Evolutionary conservation across 208 protist genomes (phyloP).

Genomic region (Tetramitus jugosus): DNA sequence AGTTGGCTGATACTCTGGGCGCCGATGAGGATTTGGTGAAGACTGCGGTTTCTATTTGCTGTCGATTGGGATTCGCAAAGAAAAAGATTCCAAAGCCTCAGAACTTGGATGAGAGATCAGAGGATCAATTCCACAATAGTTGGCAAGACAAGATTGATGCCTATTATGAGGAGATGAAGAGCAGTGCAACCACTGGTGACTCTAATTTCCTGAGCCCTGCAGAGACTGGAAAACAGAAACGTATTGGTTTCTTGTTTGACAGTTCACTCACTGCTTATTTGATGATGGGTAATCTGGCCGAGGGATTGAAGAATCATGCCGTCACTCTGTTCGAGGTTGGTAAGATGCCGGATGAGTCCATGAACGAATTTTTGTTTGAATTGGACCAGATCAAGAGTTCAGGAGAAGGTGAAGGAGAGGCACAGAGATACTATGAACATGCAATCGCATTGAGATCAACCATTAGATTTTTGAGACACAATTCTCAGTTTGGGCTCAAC

Average conservation of each 20-base stretch:
- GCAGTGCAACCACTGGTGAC: background rate
- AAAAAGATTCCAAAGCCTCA: constrained; percentile 41
- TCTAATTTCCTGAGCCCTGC: too few species aligned
- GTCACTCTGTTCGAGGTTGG: constrained; percentile 79
- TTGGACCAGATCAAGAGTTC: constrained; percentile 50
- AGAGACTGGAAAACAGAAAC: constrained; percentile 38
- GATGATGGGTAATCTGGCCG: constrained; percentile 93
- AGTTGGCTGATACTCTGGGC: constrained; percentile 79
- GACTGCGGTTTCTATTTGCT: constrained; percentile 70
- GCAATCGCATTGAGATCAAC: constrained; percentile 60
- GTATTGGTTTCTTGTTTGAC: constrained; percentile 89
- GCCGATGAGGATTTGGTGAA: constrained; percentile 75
- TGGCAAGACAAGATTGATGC: constrained; percentile 26
- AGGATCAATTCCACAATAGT: constrained; percentile 29
- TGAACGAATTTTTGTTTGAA: constrained; percentile 59
- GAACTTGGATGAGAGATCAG: constrained; percentile 1
- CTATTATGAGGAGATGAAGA: constrained; percentile 27
- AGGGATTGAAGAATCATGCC: constrained; percentile 68
- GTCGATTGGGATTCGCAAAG: constrained; percentile 74
- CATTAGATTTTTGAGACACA: constrained; percentile 50
- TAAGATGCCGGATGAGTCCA: constrained; percentile 62
- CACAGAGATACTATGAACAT: constrained; percentile 66
- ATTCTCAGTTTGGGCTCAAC: constrained; percentile 26
- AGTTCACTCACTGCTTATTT: constrained; percentile 86
- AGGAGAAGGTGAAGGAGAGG: constrained; percentile 59